Percentiles rank a stretch among this genome's conserved stretches.
Conservation (phyloP, 257 asterid genomes). For the Solanum sparsipilum region DNA sequence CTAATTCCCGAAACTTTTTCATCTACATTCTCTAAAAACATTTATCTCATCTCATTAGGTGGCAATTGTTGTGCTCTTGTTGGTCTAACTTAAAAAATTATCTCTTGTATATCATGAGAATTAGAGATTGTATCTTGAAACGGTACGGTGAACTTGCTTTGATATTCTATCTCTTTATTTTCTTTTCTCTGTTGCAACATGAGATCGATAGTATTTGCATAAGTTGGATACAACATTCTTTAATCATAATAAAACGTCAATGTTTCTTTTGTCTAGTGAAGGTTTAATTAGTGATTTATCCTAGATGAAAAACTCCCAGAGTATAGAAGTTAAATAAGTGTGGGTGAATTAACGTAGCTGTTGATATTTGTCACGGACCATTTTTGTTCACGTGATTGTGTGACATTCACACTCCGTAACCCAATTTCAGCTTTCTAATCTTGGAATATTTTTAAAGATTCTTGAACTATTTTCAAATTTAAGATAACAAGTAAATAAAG, state of each 20-base stretch:
- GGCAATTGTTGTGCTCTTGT: conserved; percentile 64
- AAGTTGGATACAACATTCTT: background rate
- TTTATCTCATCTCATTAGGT: conserved; percentile 35
- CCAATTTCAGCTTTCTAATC: background rate
- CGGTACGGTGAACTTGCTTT: background rate
- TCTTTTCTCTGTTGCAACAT: background rate
- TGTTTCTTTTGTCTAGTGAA: background rate
- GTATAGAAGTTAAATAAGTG: background rate
- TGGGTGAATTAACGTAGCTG: background rate
- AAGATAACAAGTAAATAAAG: too few relatives aligned
- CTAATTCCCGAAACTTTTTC: background rate
- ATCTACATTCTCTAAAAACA: background rate
- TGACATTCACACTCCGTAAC: background rate
- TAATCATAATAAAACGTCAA: background rate
- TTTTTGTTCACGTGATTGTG: background rate
- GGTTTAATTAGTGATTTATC: background rate
- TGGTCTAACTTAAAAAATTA: conserved; percentile 16
- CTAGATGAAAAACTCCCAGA: background rate
- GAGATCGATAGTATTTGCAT: background rate
- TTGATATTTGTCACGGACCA: background rate
- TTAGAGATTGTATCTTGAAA: background rate
- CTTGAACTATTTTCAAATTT: too few relatives aligned
- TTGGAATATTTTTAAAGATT: too few relatives aligned
- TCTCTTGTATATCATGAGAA: background rate
- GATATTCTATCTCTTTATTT: background rate